Conservation (phyloP, 176 grass and related monocot genomes). For the Raddia distichophylla region DNA sequence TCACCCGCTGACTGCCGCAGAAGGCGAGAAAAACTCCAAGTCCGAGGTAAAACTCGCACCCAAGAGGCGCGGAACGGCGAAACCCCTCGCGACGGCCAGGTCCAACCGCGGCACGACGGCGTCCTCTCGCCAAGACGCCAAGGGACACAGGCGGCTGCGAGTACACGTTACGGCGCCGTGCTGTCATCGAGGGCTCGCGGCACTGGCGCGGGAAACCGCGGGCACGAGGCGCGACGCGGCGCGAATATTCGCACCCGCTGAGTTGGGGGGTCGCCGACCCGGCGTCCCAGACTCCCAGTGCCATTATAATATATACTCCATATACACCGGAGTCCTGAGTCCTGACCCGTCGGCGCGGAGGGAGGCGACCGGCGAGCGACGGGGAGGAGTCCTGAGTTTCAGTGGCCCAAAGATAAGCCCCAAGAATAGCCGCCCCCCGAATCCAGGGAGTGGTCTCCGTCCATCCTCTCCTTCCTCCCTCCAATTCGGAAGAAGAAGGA, state of each 20-base stretch:
- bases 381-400: not conserved
- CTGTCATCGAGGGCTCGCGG: not conserved
- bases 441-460: slow-evolving; percentile 23
- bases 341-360: too few relatives aligned
- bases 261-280: not conserved
- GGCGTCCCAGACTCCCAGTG: too few relatives aligned
- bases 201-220: not conserved
- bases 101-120: too few relatives aligned
- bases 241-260: not conserved
- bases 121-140: not conserved
- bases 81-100: not conserved
- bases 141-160: not conserved
- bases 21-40: too few relatives aligned
- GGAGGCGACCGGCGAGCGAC: too few relatives aligned
- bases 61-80: not conserved
- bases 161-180: not conserved
- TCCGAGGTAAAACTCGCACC: too few relatives aligned
- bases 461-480: not conserved
- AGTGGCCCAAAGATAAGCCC: not conserved
- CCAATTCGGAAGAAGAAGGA: not conserved
- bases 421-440: slow-evolving; percentile 10
- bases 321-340: too few relatives aligned
- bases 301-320: too few relatives aligned
- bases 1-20: too few relatives aligned
- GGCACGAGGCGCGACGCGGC: not conserved